A percentile compares a stretch with the other conserved stretches of the same genome.
phyloP scores from a whole-genome alignment of 2,329 filamentous ascomycete species.

The Madurella mycetomatis region DNA sequence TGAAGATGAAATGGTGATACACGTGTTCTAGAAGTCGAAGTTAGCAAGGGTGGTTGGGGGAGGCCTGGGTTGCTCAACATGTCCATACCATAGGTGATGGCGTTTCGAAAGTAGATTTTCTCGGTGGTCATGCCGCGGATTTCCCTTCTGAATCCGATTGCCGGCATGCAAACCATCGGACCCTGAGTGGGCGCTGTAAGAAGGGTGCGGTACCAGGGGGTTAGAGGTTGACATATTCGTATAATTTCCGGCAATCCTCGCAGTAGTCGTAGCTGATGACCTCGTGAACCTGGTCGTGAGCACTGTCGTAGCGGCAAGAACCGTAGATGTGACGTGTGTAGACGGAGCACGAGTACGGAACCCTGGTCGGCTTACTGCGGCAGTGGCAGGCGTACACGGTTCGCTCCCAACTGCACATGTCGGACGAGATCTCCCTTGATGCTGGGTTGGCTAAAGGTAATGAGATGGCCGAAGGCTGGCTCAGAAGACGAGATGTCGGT shows the following conservation, averaged over 20 bases:
- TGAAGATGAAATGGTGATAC: too few relatives aligned
- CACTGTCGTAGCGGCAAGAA: conserved; percentile 12
- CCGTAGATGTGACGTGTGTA: conserved; percentile 15
- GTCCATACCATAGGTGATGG: too few relatives aligned
- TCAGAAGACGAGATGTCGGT: too few relatives aligned
- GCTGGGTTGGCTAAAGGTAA: neutral
- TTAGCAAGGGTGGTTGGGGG: too few relatives aligned
- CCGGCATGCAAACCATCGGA: too few relatives aligned
- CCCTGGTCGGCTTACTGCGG: conserved; percentile 3
- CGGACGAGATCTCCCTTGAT: neutral
- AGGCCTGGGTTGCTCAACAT: too few relatives aligned
- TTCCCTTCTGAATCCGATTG: too few relatives aligned
- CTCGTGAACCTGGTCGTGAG: conserved; percentile 8
- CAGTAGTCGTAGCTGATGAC: conserved; percentile 17
- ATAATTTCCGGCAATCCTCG: conserved; percentile 11
- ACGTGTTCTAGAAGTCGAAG: too few relatives aligned
- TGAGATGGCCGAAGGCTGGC: too few relatives aligned
- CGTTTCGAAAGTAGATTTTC: too few relatives aligned
- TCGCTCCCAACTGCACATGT: conserved; percentile 20
- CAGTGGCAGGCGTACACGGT: conserved; percentile 14
- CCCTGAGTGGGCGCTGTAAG: neutral
- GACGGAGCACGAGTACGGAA: conserved; percentile 16
- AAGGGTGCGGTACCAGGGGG: neutral
- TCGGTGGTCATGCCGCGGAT: too few relatives aligned
- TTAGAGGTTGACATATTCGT: conserved; percentile 19